Percentiles rank a stretch among this genome's conserved stretches.
phyloP scores from a whole-genome alignment of 169 alveolate genomes.

The Cryptosporidium canis region DNA sequence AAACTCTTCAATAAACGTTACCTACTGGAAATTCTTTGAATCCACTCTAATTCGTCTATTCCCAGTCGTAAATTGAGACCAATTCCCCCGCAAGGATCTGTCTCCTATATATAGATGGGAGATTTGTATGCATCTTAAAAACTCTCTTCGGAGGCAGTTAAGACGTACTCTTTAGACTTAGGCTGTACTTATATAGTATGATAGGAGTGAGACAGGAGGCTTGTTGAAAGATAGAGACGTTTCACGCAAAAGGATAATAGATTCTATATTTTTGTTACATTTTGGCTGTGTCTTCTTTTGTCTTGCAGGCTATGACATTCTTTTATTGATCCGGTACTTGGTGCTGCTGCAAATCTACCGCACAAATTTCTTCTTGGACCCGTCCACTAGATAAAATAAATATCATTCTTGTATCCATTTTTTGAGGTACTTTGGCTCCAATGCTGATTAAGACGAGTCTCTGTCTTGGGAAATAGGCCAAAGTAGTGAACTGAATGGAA shows the following conservation, averaged over 20 bases:
- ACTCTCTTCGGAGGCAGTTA: background rate
- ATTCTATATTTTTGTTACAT: constrained; percentile 15
- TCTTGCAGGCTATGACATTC: background rate
- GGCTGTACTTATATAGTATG: background rate
- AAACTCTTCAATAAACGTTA: constrained; percentile 12
- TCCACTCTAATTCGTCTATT: background rate
- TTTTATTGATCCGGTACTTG: background rate
- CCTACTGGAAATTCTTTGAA: background rate
- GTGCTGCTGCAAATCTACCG: no score
- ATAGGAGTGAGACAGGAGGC: background rate
- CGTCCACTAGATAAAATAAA: no score
- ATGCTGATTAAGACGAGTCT: no score
- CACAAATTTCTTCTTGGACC: no score
- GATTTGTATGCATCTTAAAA: background rate
- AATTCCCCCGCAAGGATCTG: background rate
- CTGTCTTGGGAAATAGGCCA: background rate
- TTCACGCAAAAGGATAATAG: background rate
- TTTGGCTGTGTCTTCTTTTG: background rate
- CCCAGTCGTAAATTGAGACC: background rate
- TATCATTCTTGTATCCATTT: no score
- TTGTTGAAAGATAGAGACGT: background rate
- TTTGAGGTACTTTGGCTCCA: no score
- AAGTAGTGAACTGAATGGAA: background rate
- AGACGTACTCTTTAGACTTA: background rate
- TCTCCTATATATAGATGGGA: background rate